A percentile compares a stretch with the other conserved stretches of the same genome.
Evolutionary conservation across 495 filamentous ascomycete species (phyloP).

Genomic region (Tuber calosporum): DNA sequence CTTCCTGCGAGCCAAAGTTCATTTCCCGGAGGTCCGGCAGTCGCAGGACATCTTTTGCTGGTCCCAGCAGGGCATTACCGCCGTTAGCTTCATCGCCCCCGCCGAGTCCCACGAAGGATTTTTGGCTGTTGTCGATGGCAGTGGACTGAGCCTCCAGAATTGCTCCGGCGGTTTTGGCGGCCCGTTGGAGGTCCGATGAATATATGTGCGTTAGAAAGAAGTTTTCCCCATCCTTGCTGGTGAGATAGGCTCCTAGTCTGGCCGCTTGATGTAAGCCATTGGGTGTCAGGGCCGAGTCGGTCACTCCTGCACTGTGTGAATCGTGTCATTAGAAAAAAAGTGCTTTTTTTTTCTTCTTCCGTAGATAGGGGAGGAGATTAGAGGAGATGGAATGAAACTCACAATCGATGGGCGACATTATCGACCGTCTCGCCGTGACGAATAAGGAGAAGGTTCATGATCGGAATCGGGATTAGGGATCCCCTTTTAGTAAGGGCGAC

Average conservation of each 20-base stretch:
- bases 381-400: constrained; percentile 38
- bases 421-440: constrained; percentile 84
- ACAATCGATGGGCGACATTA: constrained; percentile 73
- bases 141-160: constrained; percentile 51
- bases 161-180: constrained; percentile 61
- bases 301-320: constrained; percentile 60
- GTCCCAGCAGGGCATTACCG: constrained; percentile 19
- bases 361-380: background rate
- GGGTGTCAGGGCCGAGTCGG: constrained; percentile 70
- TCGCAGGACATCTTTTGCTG: constrained; percentile 44
- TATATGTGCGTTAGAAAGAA: constrained; percentile 57
- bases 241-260: constrained; percentile 57
- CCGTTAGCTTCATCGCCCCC: constrained; percentile 8
- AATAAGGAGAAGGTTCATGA: constrained; percentile 68
- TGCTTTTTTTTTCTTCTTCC: constrained; percentile 11
- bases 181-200: constrained; percentile 70
- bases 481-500: no score
- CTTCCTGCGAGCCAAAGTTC: constrained; percentile 65
- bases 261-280: constrained; percentile 73
- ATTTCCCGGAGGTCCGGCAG: constrained; percentile 59
- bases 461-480: background rate
- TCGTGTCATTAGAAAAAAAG: constrained; percentile 36
- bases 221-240: constrained; percentile 43
- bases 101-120: background rate
- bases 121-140: constrained; percentile 7